Percentiles rank a stretch among this genome's conserved stretches.
Evolutionary conservation across 108 stramenopile species (phyloP).

Genomic region (Discostella pseudostelligera): DNA sequence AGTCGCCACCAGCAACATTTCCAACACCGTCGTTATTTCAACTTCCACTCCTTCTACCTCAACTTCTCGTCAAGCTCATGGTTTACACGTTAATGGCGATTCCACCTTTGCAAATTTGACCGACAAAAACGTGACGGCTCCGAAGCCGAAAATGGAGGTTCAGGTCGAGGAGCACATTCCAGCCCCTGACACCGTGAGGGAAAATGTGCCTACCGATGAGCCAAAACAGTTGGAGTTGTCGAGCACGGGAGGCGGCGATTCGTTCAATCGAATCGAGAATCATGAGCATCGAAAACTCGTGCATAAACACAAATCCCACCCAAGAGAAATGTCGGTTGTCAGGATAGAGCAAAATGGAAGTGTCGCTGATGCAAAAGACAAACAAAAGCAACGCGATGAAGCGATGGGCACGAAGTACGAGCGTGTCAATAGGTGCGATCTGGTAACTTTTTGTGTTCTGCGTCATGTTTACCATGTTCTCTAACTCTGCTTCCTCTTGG

Average conservation of each 20-base stretch:
- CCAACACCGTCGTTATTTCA: background rate
- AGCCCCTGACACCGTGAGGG: background rate
- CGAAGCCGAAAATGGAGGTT: background rate
- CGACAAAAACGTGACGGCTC: background rate
- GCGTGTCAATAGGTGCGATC: slow-evolving; percentile 5
- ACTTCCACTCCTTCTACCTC: background rate
- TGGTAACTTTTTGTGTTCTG: background rate
- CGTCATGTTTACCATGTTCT: background rate
- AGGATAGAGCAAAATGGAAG: slow-evolving; percentile 1
- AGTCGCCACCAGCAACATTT: slow-evolving; percentile 3
- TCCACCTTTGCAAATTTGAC: background rate
- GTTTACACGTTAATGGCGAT: background rate
- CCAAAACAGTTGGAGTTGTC: background rate
- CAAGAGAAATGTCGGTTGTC: background rate
- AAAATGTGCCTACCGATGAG: background rate
- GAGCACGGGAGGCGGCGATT: too few species aligned
- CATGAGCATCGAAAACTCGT: background rate
- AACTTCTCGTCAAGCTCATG: background rate
- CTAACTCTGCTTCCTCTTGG: background rate
- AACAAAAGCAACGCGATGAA: slow-evolving; percentile 17
- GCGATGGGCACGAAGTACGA: slow-evolving; percentile 9
- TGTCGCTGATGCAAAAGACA: slow-evolving; percentile 11
- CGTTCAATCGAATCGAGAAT: background rate
- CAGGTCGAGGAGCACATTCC: background rate
- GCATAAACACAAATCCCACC: background rate